Evolutionary conservation across 2,329 filamentous ascomycete genomes (phyloP), one percentile per base, ranked within the genome.

Genomic region (Ophiostoma ulmi): DNA sequence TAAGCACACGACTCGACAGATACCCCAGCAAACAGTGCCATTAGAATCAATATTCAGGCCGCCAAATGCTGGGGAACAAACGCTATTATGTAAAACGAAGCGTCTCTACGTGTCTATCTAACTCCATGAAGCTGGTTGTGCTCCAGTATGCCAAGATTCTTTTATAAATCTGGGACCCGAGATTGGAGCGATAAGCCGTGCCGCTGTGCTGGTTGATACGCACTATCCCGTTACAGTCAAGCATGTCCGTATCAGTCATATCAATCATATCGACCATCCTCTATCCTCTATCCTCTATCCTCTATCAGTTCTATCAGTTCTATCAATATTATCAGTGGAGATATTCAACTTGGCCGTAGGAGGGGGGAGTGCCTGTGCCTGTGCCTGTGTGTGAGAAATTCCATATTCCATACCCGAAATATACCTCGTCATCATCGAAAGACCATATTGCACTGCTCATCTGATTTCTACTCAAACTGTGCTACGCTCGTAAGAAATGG

Each of bases 161-260:
- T 22, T 22, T 58, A 26, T 58, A 58, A 58, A 58, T 26, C 22
- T 26, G 22, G 52, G 52, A 22, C 11, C 52, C n/a, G 11, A 22
- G 52, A 58, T 26, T 58, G 22, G 20, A 58, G 52, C 52, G 52
- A 58, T 58, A 58, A 58, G 52, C 52, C 52, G n/a, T 58, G 52
- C 52, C 10, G n/a, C 22, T 26, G 44, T 8, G n/a, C 52, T 26
- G 44, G 52, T 58, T 58, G 52, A 26, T 22, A 26, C 52, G 26
- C 52, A 11, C 52, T 58, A 26, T 58, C 48, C 48, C n/a, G 48
- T 55, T 22, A 22, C 22, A 55, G 20, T 22, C 39, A 13, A 11
- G n/a, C 10, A n/a, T 55, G 10, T n/a, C 20, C 48, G 5, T 55
- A 55, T 58, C 52, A 58, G 44, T 17, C 10, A 58, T 58, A 17